Conservation (phyloP, 495 filamentous ascomycete genomes). For the Eremomyces bilateralis region DNA sequence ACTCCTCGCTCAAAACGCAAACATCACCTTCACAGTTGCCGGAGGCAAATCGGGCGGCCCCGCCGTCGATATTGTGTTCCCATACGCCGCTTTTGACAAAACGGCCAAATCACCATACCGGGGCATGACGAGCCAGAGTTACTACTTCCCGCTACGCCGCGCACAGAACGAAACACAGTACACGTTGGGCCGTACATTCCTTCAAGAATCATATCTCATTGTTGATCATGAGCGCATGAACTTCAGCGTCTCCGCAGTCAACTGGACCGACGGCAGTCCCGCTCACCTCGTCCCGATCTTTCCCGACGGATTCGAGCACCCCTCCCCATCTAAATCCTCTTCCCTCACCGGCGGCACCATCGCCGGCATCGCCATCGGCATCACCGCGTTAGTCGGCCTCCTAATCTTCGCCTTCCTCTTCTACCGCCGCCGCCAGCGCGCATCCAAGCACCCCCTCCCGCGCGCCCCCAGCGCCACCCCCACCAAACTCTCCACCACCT, state of each 20-base stretch:
- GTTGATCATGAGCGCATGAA: conserved; percentile 25
- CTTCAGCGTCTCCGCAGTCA: conserved; percentile 23
- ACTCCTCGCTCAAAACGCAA: conserved; percentile 25
- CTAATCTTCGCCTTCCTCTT: conserved; percentile 3
- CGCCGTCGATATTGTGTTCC: conserved; percentile 27
- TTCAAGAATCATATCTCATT: conserved; percentile 33
- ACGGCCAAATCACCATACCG: conserved; percentile 15
- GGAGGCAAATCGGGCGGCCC: conserved; percentile 16
- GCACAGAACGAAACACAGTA: conserved; percentile 29
- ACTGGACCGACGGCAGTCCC: conserved; percentile 16
- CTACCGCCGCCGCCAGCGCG: conserved; percentile 9
- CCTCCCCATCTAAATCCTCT: neutral
- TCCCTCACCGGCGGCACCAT: conserved; percentile 7
- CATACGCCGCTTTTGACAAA: conserved; percentile 32
- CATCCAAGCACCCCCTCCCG: too few relatives aligned
- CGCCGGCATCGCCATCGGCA: conserved; percentile 12
- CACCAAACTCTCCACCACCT: too few relatives aligned
- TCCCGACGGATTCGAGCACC: neutral
- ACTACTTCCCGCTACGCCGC: conserved; percentile 32
- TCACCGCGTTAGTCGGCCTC: conserved; percentile 7
- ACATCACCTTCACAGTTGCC: conserved; percentile 29
- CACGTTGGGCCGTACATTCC: conserved; percentile 31
- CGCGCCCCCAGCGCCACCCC: too few relatives aligned
- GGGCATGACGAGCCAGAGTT: conserved; percentile 14
- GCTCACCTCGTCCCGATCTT: conserved; percentile 18